Evolutionary conservation across 352 stramenopile species (phyloP), one percentile per base, ranked within the genome.

Genomic region (Phytophthora sp.): DNA sequence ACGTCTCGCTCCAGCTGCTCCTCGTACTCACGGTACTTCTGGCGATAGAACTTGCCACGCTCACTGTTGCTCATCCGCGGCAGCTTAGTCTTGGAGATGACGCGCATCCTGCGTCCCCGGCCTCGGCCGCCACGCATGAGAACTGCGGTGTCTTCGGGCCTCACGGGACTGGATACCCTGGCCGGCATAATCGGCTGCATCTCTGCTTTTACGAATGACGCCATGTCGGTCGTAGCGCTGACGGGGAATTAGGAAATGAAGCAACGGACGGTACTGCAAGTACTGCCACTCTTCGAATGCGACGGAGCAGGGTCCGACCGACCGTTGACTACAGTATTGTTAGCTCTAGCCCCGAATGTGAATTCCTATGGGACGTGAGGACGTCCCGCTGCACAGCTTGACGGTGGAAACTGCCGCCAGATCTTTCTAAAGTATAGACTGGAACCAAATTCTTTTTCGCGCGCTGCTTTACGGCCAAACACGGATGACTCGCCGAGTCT

Each of bases 1-100:
- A 83, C 71, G 18, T 74, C 66, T 15, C 53, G 54, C 61, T 83
- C 76, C 12, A 87, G 76, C 23, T 66, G 46, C 18, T 60, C 50
- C 52, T 85, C 77, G 70, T 86, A 84, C 61, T 82, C 65, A 38
- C 80, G 77, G 49, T 83, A 82, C 66, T 89, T 89, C 50, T 78
- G 69, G 7, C 80, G 72, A 42, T 89, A 89, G 75, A 85, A 89
- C 59, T 89, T 89, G 57, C 80, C 80, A 18, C 80, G 74, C 63
- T 88, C 80, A 23, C 75, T 86, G 63, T 88, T 88, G 75, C 70
- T 88, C 77, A 88, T 88, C 57, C 79, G 81, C 24, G 80, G 80
- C 38, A 89, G 55, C 57, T 80, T 86, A 46, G 63, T 51, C 15
- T 63, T 66, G 45, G 76, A 45, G 38, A 76, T 49, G 57, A 74